A percentile compares a stretch with the other conserved stretches of the same genome.
Conservation (phyloP, 2,329 filamentous ascomycete genomes). For the Hawksworthiomyces lignivorus region DNA sequence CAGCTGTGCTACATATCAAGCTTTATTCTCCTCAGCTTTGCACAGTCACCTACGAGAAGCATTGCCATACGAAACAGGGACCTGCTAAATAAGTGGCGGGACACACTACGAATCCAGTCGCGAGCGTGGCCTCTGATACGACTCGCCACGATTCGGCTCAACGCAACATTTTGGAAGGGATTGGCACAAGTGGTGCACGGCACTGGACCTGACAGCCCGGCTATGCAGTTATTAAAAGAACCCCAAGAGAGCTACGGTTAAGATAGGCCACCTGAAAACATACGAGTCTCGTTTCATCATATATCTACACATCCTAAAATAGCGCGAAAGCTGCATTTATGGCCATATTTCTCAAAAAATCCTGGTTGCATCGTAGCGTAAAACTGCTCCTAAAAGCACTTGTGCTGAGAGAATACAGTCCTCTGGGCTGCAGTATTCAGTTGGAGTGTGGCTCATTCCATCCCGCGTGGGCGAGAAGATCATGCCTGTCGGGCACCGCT, state of each 20-base stretch:
- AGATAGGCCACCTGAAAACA: too few relatives aligned
- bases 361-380: slow-evolving; percentile 15
- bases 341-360: too few relatives aligned
- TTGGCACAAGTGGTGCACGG: slow-evolving; percentile 14
- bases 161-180: slow-evolving; percentile 20
- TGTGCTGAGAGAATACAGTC: slow-evolving; percentile 26
- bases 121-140: slow-evolving; percentile 19
- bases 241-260: too few relatives aligned
- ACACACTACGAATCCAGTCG: slow-evolving; percentile 18
- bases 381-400: slow-evolving; percentile 20
- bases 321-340: too few relatives aligned
- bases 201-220: slow-evolving; percentile 17
- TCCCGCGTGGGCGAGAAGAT: slow-evolving; percentile 30
- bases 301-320: too few relatives aligned
- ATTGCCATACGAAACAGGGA: slow-evolving; percentile 14
- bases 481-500: slow-evolving; percentile 28
- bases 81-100: slow-evolving; percentile 17
- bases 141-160: slow-evolving; percentile 19
- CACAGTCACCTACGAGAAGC: slow-evolving; percentile 16
- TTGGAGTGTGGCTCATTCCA: slow-evolving; percentile 30
- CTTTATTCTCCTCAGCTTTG: slow-evolving; percentile 19
- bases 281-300: too few relatives aligned
- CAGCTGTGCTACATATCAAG: slow-evolving; percentile 20
- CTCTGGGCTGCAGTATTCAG: slow-evolving; percentile 26
- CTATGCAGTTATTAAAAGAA: too few relatives aligned